Percentiles rank a stretch among this genome's conserved stretches.
phyloP scores from a whole-genome alignment of 495 filamentous ascomycete species.

The Xylaria acuta region DNA sequence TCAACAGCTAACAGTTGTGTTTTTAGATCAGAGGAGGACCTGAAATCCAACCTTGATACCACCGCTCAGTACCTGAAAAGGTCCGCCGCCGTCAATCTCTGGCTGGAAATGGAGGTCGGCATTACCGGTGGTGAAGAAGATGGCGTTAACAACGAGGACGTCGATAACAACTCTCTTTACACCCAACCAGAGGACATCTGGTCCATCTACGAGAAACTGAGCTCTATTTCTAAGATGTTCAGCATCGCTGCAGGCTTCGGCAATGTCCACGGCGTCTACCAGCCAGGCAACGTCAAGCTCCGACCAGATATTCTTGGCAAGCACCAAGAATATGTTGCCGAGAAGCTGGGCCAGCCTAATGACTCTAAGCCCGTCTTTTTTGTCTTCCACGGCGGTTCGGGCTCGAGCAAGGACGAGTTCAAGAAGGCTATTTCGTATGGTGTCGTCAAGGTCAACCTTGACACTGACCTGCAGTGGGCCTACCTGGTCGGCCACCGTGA shows the following conservation, averaged over 20 bases:
- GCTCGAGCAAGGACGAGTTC: conserved; percentile 88
- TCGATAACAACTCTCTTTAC: conserved; percentile 97
- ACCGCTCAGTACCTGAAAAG: conserved; percentile 91
- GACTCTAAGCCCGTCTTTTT: conserved; percentile 95
- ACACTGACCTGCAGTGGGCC: conserved; percentile 86
- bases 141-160: conserved; percentile 83
- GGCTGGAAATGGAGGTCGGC: conserved; percentile 98
- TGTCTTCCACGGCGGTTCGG: conserved; percentile 98
- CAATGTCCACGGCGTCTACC: conserved; percentile 99
- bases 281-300: conserved; percentile 95
- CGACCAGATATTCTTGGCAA: conserved; percentile 92
- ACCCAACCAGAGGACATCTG: conserved; percentile 97
- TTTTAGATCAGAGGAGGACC: conserved; percentile 71
- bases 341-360: conserved; percentile 44
- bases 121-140: conserved; percentile 97
- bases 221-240: conserved; percentile 88
- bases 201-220: conserved; percentile 81
- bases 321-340: conserved; percentile 69
- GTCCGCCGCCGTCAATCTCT: conserved; percentile 93
- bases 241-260: conserved; percentile 98
- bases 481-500: conserved; percentile 92
- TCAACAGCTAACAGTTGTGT: background rate
- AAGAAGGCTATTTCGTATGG: conserved; percentile 83
- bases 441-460: conserved; percentile 98
- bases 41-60: conserved; percentile 88